These are phyloP conservation scores for Pyronema omphalodes DNA, from an alignment of 495 filamentous ascomycete species.

Conservation along the genomic window DNA sequence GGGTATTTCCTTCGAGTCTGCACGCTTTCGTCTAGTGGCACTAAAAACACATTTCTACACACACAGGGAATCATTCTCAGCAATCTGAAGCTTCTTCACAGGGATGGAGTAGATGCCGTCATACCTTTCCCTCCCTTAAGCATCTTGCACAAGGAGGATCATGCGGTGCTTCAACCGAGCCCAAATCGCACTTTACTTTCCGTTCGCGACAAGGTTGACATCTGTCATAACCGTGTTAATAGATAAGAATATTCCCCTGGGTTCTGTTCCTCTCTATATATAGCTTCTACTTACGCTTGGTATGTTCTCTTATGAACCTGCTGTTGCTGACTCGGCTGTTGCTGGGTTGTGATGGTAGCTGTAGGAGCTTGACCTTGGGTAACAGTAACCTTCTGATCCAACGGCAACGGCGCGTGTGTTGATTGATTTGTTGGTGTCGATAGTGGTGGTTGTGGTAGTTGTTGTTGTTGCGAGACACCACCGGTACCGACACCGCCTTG, in stretches of 20 bases:
- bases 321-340: constrained; percentile 5
- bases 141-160: constrained; percentile 90
- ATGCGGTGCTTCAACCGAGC: constrained; percentile 83
- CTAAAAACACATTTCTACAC: constrained; percentile 73
- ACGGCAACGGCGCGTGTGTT: no score
- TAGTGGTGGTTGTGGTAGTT: no score
- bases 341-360: background rate
- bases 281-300: constrained; percentile 36
- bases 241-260: background rate
- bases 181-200: constrained; percentile 86
- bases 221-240: background rate
- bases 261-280: no score
- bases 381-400: no score
- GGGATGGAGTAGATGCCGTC: background rate
- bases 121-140: constrained; percentile 47
- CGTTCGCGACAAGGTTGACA: constrained; percentile 82
- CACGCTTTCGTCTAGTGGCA: constrained; percentile 84
- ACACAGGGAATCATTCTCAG: background rate
- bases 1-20: constrained; percentile 36
- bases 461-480: no score
- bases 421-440: no score
- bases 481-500: no score
- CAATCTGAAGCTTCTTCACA: background rate
- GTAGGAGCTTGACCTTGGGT: no score
- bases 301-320: constrained; percentile 31